These are phyloP conservation scores for Geotrichum europaeum DNA, from an alignment of 1,139 yeast species.

Conservation along the genomic window DNA sequence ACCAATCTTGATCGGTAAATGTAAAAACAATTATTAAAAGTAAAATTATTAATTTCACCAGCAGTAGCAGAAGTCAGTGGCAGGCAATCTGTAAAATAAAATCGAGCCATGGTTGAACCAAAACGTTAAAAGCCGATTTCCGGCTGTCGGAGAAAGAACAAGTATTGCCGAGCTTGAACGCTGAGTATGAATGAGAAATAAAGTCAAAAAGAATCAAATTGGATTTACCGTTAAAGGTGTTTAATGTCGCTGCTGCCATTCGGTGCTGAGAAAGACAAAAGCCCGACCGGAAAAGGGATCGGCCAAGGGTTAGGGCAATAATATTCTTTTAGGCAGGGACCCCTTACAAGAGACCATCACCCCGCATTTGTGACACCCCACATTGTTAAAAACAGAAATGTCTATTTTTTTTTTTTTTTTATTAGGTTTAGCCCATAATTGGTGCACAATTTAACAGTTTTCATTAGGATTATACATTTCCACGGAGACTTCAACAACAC, in stretches of 20 bases:
- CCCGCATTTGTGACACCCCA: background rate
- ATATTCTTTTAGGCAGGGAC: background rate
- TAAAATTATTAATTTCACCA: too few species aligned
- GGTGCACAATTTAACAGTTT: background rate
- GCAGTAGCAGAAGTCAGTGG: background rate
- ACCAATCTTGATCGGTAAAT: too few species aligned
- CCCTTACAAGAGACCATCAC: background rate
- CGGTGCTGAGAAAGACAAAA: background rate
- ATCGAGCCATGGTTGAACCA: too few species aligned
- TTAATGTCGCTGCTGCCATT: background rate
- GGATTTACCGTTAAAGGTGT: background rate
- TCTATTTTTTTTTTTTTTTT: background rate
- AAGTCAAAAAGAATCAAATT: background rate
- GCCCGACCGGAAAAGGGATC: background rate
- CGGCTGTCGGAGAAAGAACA: background rate
- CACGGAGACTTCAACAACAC: background rate
- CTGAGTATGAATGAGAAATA: too few species aligned
- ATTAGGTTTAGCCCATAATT: background rate
- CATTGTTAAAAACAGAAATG: background rate
- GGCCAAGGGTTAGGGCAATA: background rate
- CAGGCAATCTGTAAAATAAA: background rate
- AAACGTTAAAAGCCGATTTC: background rate
- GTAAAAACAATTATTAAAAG: too few species aligned
- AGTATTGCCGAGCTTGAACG: background rate
- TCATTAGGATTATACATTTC: too few species aligned